A percentile compares a stretch with the other conserved stretches of the same genome.
Evolutionary conservation across 192 early-diverging fungal species (phyloP).

Genomic region (Podila minutissima): DNA sequence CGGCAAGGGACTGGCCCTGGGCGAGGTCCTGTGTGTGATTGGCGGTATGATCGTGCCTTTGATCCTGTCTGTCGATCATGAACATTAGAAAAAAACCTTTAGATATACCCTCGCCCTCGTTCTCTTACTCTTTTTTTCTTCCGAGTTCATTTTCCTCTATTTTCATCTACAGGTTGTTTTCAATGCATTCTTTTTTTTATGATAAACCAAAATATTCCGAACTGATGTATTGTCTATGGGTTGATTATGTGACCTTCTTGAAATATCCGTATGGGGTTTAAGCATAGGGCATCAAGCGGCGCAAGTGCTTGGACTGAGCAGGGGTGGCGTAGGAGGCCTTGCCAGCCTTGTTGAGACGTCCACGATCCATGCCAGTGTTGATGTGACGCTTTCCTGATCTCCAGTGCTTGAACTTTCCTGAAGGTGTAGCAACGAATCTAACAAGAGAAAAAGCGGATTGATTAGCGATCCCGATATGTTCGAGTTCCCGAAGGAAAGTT

Average conservation of each 20-base stretch:
- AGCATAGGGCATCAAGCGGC: conserved; percentile 52
- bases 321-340: conserved; percentile 31
- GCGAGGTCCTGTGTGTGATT: conserved; percentile 44
- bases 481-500: neutral
- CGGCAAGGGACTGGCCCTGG: conserved; percentile 39
- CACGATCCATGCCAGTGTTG: conserved; percentile 53
- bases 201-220: neutral
- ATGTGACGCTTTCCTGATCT: conserved; percentile 54
- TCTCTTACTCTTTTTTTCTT: neutral
- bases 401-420: conserved; percentile 55
- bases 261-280: neutral
- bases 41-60: conserved; percentile 50
- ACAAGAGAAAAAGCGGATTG: neutral
- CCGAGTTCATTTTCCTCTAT: neutral
- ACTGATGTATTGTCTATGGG: neutral
- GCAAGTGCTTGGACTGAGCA: conserved; percentile 47
- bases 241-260: neutral
- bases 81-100: conserved; percentile 19
- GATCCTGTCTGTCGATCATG: conserved; percentile 48
- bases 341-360: conserved; percentile 49
- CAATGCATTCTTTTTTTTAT: neutral
- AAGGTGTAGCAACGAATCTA: conserved; percentile 49
- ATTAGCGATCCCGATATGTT: neutral
- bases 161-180: neutral
- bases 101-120: neutral